phyloP scores from a whole-genome alignment of 176 grass and related monocot species.

The Oryza coarctata region DNA sequence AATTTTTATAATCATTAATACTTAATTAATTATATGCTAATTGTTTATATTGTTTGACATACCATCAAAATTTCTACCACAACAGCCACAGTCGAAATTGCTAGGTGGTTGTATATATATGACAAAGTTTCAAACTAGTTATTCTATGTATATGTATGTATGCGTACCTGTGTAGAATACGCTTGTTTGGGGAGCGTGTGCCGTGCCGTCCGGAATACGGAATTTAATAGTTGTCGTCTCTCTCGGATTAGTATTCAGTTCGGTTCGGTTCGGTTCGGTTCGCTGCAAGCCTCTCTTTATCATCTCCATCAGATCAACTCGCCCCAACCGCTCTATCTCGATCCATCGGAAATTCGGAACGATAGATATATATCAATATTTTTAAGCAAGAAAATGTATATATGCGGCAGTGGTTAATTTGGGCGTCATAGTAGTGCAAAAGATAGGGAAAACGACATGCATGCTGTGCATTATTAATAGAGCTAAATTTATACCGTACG shows the following conservation, averaged over 20 bases:
- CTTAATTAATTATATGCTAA: no score
- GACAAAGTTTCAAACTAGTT: no score
- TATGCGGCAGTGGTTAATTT: neutral
- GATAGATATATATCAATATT: neutral
- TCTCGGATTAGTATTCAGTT: neutral
- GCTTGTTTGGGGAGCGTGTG: slow-evolving; percentile 23
- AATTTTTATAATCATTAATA: no score
- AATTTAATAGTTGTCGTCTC: slow-evolving; percentile 1
- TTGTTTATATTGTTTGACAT: no score
- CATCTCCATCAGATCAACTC: neutral
- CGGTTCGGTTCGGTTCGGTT: neutral
- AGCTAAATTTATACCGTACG: neutral
- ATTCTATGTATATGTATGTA: no score
- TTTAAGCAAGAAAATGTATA: neutral
- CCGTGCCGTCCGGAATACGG: slow-evolving; percentile 1
- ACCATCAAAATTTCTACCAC: no score
- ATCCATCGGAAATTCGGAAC: neutral
- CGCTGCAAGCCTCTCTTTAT: neutral
- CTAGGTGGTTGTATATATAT: no score
- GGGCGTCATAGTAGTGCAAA: slow-evolving; percentile 6
- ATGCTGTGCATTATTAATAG: neutral
- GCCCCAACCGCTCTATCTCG: neutral
- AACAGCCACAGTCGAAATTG: no score
- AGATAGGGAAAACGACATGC: slow-evolving; percentile 13
- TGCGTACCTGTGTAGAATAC: neutral